Evolutionary conservation across 2,329 filamentous ascomycete genomes (phyloP), one percentile per base, ranked within the genome.

Genomic region (Cladosporium sp.): DNA sequence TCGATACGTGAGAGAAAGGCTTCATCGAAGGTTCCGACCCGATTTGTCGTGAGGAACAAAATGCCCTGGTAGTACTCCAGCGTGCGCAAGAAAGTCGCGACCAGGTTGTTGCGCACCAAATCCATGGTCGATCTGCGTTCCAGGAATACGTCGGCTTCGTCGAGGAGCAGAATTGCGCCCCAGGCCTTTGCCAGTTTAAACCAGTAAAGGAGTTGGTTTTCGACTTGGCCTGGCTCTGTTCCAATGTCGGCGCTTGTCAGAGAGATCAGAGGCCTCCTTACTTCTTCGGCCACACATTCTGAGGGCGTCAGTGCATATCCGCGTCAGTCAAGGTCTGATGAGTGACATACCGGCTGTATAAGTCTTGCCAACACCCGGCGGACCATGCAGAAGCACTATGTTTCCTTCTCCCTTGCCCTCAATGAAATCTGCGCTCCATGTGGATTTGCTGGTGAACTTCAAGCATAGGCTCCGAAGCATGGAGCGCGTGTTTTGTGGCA

Each of bases 61-160:
- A 69, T 65, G 2, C 67, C 67, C 3, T 64, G 34, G 54, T 71
- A 66, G 57, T 65, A 66, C 38, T 69, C 66, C n/a, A 69, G 52
- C 12, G 49, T 58, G 1, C 64, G 59, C 3, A 69, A 59, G 62
- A 73, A 74, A 55, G 69, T 70, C 38, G 71, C 70, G 4, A 75
- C 73, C 19, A 75, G 66, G 34, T 69, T 69, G 62, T 74, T 74
- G 5, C 57, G 59, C 38, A 51, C 38, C 34, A 60, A n/a, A 50
- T 69, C 67, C 55, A 69, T 65, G 15, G 65, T 57, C 3, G 66
- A 70, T 3, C 82, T 81, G 50, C 75, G 70, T 67, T 84, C 81
- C 8, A 85, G 77, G 69, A 82, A 85, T n/a, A 85, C 80, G 55
- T 85, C 83, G 2, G 81, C 81, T 67, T 85, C 82, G 65, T 85